These are phyloP conservation scores for Crithidia fasciculata DNA, from an alignment of 208 protist genomes.

Conservation along the genomic window DNA sequence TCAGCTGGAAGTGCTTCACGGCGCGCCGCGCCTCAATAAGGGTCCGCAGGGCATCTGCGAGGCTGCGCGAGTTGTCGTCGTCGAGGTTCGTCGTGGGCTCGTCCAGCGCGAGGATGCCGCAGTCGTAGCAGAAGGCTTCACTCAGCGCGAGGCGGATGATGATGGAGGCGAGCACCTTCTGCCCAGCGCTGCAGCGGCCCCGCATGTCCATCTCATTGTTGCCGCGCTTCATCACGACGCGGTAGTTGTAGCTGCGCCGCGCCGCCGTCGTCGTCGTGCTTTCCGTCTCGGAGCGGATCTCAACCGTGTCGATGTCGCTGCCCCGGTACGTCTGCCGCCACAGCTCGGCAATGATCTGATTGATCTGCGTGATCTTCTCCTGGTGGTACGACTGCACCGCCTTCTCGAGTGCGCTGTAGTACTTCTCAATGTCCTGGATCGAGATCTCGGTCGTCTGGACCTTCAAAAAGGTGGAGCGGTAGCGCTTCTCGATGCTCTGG, in stretches of 20 bases:
- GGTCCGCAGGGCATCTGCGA: conserved; percentile 76
- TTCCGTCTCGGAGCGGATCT: conserved; percentile 95
- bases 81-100: conserved; percentile 99
- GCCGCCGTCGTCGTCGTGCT: conserved; percentile 59
- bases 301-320: conserved; percentile 97
- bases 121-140: conserved; percentile 99
- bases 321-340: conserved; percentile 98
- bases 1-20: conserved; percentile 97
- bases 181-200: conserved; percentile 98
- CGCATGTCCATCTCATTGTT: conserved; percentile 98
- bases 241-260: conserved; percentile 89
- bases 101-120: conserved; percentile 99
- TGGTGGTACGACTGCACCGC: conserved; percentile 98
- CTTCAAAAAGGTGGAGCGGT: conserved; percentile 90
- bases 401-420: conserved; percentile 91
- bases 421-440: conserved; percentile 91
- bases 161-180: conserved; percentile 98
- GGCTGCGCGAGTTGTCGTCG: conserved; percentile 89
- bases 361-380: conserved; percentile 99
- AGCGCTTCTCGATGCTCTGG: conserved; percentile 84
- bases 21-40: conserved; percentile 84
- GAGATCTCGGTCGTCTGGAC: conserved; percentile 88
- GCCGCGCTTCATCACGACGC: conserved; percentile 96
- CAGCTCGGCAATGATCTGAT: conserved; percentile 97
- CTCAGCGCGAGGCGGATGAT: conserved; percentile 99